Percentiles rank a stretch among this genome's conserved stretches.
Conservation (phyloP, 352 stramenopile species). For the Globisporangium orthogonon region DNA sequence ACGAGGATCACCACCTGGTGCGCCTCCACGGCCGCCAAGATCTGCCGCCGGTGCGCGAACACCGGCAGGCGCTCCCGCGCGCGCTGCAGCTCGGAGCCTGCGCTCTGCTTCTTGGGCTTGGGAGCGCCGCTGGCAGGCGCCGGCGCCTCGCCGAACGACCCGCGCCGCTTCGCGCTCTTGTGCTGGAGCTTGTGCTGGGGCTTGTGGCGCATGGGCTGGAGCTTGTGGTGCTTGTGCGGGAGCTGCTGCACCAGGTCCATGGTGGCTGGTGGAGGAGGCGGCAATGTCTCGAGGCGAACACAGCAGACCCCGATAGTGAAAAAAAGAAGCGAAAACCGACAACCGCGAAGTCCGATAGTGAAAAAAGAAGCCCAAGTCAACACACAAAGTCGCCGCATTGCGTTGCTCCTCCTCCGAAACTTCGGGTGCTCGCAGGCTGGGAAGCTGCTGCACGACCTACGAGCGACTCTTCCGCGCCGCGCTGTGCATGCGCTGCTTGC, state of each 20-base stretch:
- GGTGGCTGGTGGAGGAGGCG: background rate
- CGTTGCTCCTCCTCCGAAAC: no score
- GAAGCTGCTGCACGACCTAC: background rate
- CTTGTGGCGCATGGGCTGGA: slow-evolving; percentile 1
- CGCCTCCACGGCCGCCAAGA: slow-evolving; percentile 51
- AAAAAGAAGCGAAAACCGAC: background rate
- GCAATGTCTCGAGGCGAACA: background rate
- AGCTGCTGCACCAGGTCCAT: background rate
- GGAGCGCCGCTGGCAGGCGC: no score
- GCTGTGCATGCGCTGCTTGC: slow-evolving; percentile 38
- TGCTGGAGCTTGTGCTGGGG: slow-evolving; percentile 5
- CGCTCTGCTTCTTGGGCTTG: no score
- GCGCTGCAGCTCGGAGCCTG: slow-evolving; percentile 39
- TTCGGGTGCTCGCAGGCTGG: no score
- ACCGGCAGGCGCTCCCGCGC: slow-evolving; percentile 66
- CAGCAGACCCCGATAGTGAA: background rate
- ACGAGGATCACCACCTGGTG: slow-evolving; percentile 85
- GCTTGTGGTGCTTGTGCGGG: background rate
- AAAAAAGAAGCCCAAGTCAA: no score
- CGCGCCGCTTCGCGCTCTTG: slow-evolving; percentile 4
- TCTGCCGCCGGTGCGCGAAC: slow-evolving; percentile 58
- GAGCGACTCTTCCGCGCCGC: slow-evolving; percentile 54
- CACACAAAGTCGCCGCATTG: no score
- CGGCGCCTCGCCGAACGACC: slow-evolving; percentile 2
- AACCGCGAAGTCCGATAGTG: no score